Base-by-base conservation (phyloP, 108 stramenopile species). In the Cylindrotheca fusiformis region DNA sequence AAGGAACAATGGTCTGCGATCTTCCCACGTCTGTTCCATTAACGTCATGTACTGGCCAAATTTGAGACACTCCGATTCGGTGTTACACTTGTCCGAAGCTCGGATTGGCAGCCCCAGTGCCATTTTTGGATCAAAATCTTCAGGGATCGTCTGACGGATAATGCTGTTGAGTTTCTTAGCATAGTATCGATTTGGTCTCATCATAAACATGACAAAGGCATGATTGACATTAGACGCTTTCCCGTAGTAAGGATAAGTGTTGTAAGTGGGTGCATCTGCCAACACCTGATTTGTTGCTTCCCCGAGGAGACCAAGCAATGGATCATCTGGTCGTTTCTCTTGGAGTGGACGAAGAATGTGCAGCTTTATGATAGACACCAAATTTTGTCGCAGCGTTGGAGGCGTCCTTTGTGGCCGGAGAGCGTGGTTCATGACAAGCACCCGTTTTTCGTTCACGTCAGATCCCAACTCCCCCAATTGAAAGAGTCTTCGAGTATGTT, bases 41-140 rank as follows among this genome's bases (percentile, higher is more conserved):
- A 71, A 18, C 20, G 49, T 58, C 62, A 72, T 63, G 56, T 80
- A 75, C 30, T 72, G 44, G 3, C 51, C 48, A 56, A 81, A 76
- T 4, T 66, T 33, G 23, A 75, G 55, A 52, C 80, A 76, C 58
- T 81, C 80, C 23, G 69, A 75, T 52, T 81, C 80, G 3, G 12
- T 32, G 3, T 60, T 18, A 32, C 80, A 81, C 58, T 81, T 81
- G 55, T 81, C 80, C 10, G 80, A 81, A 8, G 70, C 75, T 62
- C 80, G 69, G 41, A 81, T 73, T 5, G 80, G 75, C 31, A 76
- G 22, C 4, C 80, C 75, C 51, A 76, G 29, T 4, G 64, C 22
- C 17, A 58, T 31, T 32, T 67, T 51, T 8, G 66, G 54, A 60
- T 56, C 33, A 30, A 69, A 63, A 32, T 59, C 52, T 12, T 25